Conservation (phyloP, 495 filamentous ascomycete genomes). For the Recurvomyces mirabilis region DNA sequence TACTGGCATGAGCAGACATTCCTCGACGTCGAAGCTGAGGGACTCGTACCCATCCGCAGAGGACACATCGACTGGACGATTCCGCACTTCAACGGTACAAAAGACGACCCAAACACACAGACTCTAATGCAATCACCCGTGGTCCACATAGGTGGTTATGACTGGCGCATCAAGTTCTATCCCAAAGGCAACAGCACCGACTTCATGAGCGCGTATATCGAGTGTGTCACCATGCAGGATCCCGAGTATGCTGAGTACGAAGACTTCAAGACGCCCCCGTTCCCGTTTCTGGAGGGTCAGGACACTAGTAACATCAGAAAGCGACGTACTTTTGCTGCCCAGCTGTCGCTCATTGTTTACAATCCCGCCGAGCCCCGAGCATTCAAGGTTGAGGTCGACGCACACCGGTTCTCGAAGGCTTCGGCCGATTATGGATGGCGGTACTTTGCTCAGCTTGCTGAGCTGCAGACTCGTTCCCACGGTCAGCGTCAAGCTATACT, state of each 20-base stretch:
- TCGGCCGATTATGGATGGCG: conserved; percentile 59
- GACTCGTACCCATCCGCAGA: conserved; percentile 40
- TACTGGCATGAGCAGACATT: conserved; percentile 53
- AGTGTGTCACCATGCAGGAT: conserved; percentile 45
- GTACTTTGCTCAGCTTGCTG: conserved; percentile 46
- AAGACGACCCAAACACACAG: conserved; percentile 46
- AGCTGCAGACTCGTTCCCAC: conserved; percentile 46
- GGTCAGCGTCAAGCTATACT: conserved; percentile 52
- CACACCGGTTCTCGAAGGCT: conserved; percentile 48
- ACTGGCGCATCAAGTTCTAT: conserved; percentile 62
- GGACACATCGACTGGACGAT: conserved; percentile 53
- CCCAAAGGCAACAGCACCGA: conserved; percentile 53
- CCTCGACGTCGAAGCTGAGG: conserved; percentile 47
- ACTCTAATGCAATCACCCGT: conserved; percentile 50
- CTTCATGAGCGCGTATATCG: conserved; percentile 52
- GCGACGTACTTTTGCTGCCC: conserved; percentile 39
- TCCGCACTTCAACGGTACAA: conserved; percentile 49
- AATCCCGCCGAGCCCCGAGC: conserved; percentile 56
- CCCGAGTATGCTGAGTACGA: conserved; percentile 33
- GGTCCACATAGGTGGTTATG: conserved; percentile 49
- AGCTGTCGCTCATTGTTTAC: conserved; percentile 53
- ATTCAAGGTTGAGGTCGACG: conserved; percentile 43
- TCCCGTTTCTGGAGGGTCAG: conserved; percentile 24
- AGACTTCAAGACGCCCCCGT: conserved; percentile 23
- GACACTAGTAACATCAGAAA: conserved; percentile 1